Percentiles rank a stretch among this genome's conserved stretches.
phyloP scores from a whole-genome alignment of 345 rosid species.

The Bruguiera gymnorhiza region DNA sequence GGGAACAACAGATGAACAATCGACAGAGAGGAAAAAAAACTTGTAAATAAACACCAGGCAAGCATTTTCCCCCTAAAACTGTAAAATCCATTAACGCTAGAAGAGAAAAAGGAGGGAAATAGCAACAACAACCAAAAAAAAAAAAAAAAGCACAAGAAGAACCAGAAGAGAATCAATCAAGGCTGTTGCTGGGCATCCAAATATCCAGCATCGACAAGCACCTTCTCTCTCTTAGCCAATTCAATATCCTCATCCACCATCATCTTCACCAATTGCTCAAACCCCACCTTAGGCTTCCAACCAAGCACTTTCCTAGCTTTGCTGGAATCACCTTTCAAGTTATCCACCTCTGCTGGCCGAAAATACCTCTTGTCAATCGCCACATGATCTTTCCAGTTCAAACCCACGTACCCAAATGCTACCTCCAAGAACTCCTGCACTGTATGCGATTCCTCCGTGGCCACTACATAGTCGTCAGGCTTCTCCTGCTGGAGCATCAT shows the following conservation, averaged over 20 bases:
- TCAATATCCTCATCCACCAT: constrained; percentile 86
- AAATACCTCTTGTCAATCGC: constrained; percentile 60
- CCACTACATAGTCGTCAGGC: constrained; percentile 91
- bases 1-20: constrained; percentile 1
- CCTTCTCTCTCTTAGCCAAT: constrained; percentile 85
- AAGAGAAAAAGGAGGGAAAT: too few species aligned
- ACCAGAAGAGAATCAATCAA: constrained; percentile 14
- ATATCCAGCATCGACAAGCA: constrained; percentile 86
- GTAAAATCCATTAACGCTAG: too few species aligned
- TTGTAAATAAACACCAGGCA: background rate
- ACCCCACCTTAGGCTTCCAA: constrained; percentile 80
- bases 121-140: background rate
- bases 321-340: constrained; percentile 54
- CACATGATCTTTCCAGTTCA: constrained; percentile 61
- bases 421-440: constrained; percentile 87
- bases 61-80: background rate
- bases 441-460: constrained; percentile 87
- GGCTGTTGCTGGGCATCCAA: constrained; percentile 91
- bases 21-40: background rate
- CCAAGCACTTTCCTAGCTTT: constrained; percentile 54
- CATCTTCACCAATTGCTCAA: constrained; percentile 84
- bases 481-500: constrained; percentile 94
- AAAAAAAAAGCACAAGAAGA: background rate
- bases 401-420: constrained; percentile 59
- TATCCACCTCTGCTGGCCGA: constrained; percentile 60